Evolutionary conservation across 2,329 filamentous ascomycete genomes (phyloP).

Genomic region (Ophiosphaerella herpotricha): DNA sequence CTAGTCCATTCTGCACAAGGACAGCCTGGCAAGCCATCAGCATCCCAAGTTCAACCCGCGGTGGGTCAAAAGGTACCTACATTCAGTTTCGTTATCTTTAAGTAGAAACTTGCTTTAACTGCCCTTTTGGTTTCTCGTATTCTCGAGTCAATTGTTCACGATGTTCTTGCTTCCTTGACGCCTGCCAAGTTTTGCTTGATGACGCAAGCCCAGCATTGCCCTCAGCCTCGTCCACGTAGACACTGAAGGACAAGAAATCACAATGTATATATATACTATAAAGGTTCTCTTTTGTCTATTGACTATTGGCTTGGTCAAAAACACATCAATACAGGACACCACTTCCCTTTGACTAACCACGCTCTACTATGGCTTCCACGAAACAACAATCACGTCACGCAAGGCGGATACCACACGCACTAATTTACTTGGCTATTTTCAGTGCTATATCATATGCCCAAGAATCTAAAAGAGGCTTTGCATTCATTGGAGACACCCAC

Average conservation of each 20-base stretch:
- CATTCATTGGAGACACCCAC: slow-evolving; percentile 65
- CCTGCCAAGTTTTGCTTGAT: slow-evolving; percentile 38
- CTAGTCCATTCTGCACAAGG: too few relatives aligned
- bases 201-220: slow-evolving; percentile 38
- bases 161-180: slow-evolving; percentile 10
- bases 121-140: not conserved
- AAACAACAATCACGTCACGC: slow-evolving; percentile 3
- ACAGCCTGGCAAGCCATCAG: too few relatives aligned
- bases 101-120: too few relatives aligned
- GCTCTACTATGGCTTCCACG: not conserved
- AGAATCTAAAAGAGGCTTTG: slow-evolving; percentile 71
- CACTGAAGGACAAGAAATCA: slow-evolving; percentile 12
- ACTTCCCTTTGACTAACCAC: not conserved
- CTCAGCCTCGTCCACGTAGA: slow-evolving; percentile 26
- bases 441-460: slow-evolving; percentile 15
- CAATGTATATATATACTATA: not conserved
- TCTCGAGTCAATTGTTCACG: slow-evolving; percentile 11
- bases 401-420: slow-evolving; percentile 1
- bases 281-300: too few relatives aligned
- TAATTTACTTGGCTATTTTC: slow-evolving; percentile 12
- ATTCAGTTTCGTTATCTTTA: too few relatives aligned
- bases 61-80: too few relatives aligned
- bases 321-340: too few relatives aligned
- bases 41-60: too few relatives aligned
- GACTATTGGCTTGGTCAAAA: too few relatives aligned